A percentile compares a stretch with the other conserved stretches of the same genome.
Evolutionary conservation across 139 green algal species (phyloP).

Genomic region (Haematococcus lacustris): DNA sequence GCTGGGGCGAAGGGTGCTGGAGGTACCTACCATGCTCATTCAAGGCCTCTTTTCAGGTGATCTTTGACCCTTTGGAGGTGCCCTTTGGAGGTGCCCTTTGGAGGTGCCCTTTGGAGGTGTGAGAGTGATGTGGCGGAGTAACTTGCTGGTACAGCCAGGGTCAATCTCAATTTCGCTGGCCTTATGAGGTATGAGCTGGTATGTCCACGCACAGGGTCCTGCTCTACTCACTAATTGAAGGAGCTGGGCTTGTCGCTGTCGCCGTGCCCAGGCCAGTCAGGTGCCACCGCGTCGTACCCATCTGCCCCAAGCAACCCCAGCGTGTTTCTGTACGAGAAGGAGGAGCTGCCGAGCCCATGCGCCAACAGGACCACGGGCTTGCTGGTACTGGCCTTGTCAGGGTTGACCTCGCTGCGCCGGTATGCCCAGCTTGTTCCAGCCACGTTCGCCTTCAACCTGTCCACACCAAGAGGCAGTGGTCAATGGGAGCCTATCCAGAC

Average conservation of each 20-base stretch:
- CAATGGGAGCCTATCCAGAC: no score
- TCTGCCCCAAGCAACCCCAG: conserved; percentile 48
- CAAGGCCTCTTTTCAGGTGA: no score
- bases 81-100: no score
- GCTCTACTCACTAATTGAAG: conserved; percentile 14
- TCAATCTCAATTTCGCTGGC: no score
- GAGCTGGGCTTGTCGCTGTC: conserved; percentile 45
- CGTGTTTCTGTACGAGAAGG: conserved; percentile 57
- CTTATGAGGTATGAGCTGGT: no score
- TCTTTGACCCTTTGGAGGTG: no score
- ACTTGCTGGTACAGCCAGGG: no score
- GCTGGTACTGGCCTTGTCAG: not conserved
- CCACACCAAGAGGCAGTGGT: not conserved
- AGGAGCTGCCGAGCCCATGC: conserved; percentile 57
- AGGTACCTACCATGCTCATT: no score
- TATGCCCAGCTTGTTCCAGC: conserved; percentile 49
- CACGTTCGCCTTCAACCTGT: conserved; percentile 26
- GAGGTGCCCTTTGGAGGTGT: no score
- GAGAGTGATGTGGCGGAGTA: no score
- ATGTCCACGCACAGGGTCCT: no score
- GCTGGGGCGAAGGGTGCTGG: no score
- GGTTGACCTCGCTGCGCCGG: conserved; percentile 25
- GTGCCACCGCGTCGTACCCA: conserved; percentile 48
- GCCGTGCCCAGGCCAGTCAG: conserved; percentile 71
- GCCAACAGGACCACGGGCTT: conserved; percentile 56